Evolutionary conservation across 2,329 filamentous ascomycete species (phyloP).

Genomic region (Botrytis hyacinthi): DNA sequence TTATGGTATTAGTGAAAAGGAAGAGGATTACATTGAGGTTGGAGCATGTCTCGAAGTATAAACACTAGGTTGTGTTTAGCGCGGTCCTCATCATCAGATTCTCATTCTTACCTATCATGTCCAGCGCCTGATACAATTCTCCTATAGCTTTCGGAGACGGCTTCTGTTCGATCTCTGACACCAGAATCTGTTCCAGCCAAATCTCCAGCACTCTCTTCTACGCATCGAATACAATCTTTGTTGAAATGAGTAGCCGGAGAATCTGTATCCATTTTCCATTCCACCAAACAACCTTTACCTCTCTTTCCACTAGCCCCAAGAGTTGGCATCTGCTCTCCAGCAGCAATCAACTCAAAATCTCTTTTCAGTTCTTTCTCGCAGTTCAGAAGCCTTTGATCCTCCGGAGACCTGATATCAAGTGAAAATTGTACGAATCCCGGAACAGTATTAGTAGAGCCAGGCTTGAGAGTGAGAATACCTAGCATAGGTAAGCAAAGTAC

Average conservation of each 20-base stretch:
- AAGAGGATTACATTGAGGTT: slow-evolving; percentile 52
- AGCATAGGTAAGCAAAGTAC: not conserved
- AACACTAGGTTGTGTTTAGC: slow-evolving; percentile 46
- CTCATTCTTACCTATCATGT: slow-evolving; percentile 49
- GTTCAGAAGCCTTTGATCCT: slow-evolving; percentile 54
- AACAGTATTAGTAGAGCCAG: slow-evolving; percentile 72
- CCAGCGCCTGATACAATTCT: slow-evolving; percentile 63
- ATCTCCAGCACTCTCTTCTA: slow-evolving; percentile 56
- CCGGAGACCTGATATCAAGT: slow-evolving; percentile 63
- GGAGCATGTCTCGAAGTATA: slow-evolving; percentile 58
- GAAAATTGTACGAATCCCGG: slow-evolving; percentile 66
- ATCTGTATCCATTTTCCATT: slow-evolving; percentile 61
- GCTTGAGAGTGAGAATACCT: slow-evolving; percentile 64
- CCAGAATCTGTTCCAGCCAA: slow-evolving; percentile 52
- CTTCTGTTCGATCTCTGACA: slow-evolving; percentile 51
- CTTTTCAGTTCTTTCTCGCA: slow-evolving; percentile 55
- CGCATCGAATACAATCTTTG: slow-evolving; percentile 63
- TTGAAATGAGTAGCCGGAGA: slow-evolving; percentile 64
- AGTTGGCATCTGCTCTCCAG: slow-evolving; percentile 52
- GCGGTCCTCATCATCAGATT: slow-evolving; percentile 38
- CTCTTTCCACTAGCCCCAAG: slow-evolving; percentile 45
- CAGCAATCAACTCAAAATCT: slow-evolving; percentile 60
- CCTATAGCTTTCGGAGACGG: slow-evolving; percentile 45
- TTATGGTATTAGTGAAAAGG: not conserved
- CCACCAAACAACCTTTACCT: slow-evolving; percentile 52